Conservation (phyloP, 2,329 filamentous ascomycete species). For the Beauveria australis region DNA sequence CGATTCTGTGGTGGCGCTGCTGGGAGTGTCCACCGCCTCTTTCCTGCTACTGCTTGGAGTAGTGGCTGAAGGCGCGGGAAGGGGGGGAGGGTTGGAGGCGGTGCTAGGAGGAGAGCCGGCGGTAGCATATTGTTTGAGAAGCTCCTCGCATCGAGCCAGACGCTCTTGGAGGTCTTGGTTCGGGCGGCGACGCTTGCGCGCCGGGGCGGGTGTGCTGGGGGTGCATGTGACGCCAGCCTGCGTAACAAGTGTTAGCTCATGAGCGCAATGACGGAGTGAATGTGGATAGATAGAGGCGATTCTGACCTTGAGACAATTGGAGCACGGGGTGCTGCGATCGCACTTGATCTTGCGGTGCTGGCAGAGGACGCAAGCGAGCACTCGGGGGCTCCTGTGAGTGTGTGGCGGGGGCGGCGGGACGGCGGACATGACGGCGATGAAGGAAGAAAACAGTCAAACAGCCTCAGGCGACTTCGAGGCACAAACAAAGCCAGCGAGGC, state of each 20-base stretch:
- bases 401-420: not conserved
- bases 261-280: not conserved
- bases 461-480: not conserved
- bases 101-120: conserved; percentile 23
- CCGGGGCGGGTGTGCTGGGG: conserved; percentile 51
- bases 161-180: conserved; percentile 56
- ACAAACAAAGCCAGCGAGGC: not conserved
- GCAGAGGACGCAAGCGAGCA: conserved; percentile 48
- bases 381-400: conserved; percentile 33
- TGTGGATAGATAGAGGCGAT: not conserved
- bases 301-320: conserved; percentile 51
- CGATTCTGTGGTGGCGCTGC: conserved; percentile 15
- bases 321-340: conserved; percentile 50
- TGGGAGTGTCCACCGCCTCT: conserved; percentile 12
- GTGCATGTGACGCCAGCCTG: conserved; percentile 53
- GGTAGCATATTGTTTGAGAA: conserved; percentile 49
- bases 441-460: not conserved
- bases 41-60: not conserved
- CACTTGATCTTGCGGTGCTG: conserved; percentile 57
- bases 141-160: conserved; percentile 49
- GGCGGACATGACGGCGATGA: conserved; percentile 2
- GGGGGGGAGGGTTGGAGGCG: conserved; percentile 15
- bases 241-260: conserved; percentile 10
- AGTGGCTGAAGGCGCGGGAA: conserved; percentile 6
- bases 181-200: conserved; percentile 49